A percentile compares a stretch with the other conserved stretches of the same genome.
Conservation (phyloP, 371 early-diverging fungal species). For the Rhizomucor pusillus region DNA sequence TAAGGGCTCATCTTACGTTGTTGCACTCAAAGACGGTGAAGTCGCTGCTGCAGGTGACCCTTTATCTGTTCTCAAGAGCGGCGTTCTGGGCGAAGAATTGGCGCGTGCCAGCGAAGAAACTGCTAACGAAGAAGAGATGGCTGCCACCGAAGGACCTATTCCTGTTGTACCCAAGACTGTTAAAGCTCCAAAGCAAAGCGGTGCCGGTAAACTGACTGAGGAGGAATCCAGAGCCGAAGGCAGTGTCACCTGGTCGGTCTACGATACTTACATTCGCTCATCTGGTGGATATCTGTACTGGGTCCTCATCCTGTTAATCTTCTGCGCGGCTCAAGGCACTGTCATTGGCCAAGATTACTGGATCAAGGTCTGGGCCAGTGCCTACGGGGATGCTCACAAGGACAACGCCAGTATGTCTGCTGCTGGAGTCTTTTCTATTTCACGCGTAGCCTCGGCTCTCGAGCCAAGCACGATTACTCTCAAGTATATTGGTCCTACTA, state of each 20-base stretch:
- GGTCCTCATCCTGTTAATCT: conserved; percentile 43
- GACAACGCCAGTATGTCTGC: conserved; percentile 4
- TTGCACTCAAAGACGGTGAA: conserved; percentile 67
- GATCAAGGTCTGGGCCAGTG: conserved; percentile 58
- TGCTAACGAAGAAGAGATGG: conserved; percentile 18
- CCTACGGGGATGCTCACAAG: conserved; percentile 17
- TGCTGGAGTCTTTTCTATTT: neutral
- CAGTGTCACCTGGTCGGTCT: conserved; percentile 57
- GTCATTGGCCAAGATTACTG: conserved; percentile 60
- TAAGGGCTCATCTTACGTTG: conserved; percentile 67
- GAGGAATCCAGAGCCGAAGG: conserved; percentile 71
- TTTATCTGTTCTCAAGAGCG: conserved; percentile 38
- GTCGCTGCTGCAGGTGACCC: conserved; percentile 61
- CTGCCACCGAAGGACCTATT: conserved; percentile 32
- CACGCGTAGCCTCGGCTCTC: neutral
- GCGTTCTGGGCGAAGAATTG: conserved; percentile 48
- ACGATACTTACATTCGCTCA: conserved; percentile 61
- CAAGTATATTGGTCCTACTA: conserved; percentile 2
- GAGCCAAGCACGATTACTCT: conserved; percentile 6
- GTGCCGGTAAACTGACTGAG: conserved; percentile 55
- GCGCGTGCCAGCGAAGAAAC: conserved; percentile 17
- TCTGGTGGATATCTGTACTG: conserved; percentile 65
- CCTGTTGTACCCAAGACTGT: conserved; percentile 25
- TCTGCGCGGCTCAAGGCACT: conserved; percentile 48
- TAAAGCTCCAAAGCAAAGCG: conserved; percentile 24